Conservation (phyloP, 805 yeast species). For the Pichia thaimueangensis region DNA sequence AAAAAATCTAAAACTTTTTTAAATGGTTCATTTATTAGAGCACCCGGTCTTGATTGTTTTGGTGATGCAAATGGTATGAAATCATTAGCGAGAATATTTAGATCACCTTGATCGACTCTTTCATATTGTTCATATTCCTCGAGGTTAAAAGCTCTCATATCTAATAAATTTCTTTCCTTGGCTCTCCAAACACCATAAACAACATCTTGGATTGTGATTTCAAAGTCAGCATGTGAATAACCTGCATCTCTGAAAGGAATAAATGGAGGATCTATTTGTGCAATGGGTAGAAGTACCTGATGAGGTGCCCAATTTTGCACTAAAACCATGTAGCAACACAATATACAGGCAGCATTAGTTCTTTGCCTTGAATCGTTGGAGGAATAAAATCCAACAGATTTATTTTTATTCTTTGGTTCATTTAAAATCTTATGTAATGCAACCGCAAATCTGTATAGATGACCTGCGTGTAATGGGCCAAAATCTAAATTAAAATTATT, state of each 20-base stretch:
- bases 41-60: slow-evolving; percentile 53
- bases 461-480: slow-evolving; percentile 94
- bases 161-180: slow-evolving; percentile 83
- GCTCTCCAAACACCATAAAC: slow-evolving; percentile 98
- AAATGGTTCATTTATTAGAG: slow-evolving; percentile 65
- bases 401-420: slow-evolving; percentile 74
- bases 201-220: slow-evolving; percentile 86
- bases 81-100: slow-evolving; percentile 84
- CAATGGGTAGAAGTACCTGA: slow-evolving; percentile 89
- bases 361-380: slow-evolving; percentile 73
- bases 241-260: slow-evolving; percentile 98
- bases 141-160: slow-evolving; percentile 76
- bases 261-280: slow-evolving; percentile 88
- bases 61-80: slow-evolving; percentile 98
- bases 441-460: slow-evolving; percentile 90
- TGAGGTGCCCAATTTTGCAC: slow-evolving; percentile 99
- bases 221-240: slow-evolving; percentile 91
- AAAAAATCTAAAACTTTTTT: slow-evolving; percentile 77
- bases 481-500: slow-evolving; percentile 95
- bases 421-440: slow-evolving; percentile 86
- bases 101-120: slow-evolving; percentile 95
- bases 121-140: slow-evolving; percentile 95
- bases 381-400: slow-evolving; percentile 88
- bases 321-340: slow-evolving; percentile 90
- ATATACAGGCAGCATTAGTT: slow-evolving; percentile 89